Conservation (phyloP, 768 basidiomycete species). For the Mycena floridula region DNA sequence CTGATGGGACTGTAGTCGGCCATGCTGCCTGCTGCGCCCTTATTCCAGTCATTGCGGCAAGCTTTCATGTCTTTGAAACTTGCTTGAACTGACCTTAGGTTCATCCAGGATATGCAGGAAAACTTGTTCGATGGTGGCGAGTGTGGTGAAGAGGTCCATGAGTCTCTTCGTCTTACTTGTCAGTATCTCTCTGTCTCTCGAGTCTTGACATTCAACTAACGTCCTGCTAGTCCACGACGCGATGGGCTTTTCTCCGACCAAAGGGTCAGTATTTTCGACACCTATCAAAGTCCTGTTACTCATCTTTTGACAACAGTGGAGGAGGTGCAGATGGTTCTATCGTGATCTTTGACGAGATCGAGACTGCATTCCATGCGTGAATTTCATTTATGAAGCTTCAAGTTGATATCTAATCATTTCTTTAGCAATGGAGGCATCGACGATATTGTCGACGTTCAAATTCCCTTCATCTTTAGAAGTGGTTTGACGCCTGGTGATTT, state of each 20-base stretch:
- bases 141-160: slow-evolving; percentile 22
- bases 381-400: too few relatives aligned
- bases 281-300: not conserved
- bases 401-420: too few relatives aligned
- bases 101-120: too few relatives aligned
- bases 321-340: slow-evolving; percentile 47
- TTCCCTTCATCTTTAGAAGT: not conserved
- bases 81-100: too few relatives aligned
- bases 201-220: slow-evolving; percentile 18
- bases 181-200: not conserved
- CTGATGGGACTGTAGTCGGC: too few relatives aligned
- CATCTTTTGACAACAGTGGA: slow-evolving; percentile 18
- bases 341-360: slow-evolving; percentile 34
- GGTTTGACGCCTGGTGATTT: too few relatives aligned
- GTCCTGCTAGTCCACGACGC: slow-evolving; percentile 36
- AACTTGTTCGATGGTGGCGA: slow-evolving; percentile 15
- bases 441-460: too few relatives aligned
- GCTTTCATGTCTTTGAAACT: too few relatives aligned
- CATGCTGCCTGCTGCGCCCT: slow-evolving; percentile 1
- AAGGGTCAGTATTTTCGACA: slow-evolving; percentile 2
- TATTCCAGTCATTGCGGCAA: slow-evolving; percentile 19
- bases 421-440: too few relatives aligned
- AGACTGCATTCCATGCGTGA: too few relatives aligned
- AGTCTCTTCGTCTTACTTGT: too few relatives aligned
- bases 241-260: slow-evolving; percentile 33